Percentiles rank a stretch among this genome's conserved stretches.
Conservation (phyloP, 164 flowering plant genomes). For the Saururus chinensis region DNA sequence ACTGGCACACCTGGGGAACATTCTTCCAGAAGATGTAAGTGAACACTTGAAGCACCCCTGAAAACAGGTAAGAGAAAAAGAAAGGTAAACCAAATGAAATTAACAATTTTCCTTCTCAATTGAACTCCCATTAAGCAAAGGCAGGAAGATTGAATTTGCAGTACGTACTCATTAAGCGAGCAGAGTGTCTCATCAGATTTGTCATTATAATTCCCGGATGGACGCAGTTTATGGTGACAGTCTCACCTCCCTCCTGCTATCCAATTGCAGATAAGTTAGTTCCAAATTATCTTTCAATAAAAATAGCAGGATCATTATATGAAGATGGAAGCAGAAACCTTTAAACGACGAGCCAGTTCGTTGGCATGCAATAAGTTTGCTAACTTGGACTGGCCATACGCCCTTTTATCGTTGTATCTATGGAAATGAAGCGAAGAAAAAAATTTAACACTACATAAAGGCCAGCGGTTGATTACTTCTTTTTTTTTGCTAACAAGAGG, state of each 20-base stretch:
- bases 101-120: background rate
- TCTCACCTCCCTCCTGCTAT: slow-evolving; percentile 73
- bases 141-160: no score
- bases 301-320: no score
- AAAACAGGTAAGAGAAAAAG: slow-evolving; percentile 5
- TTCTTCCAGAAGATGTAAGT: slow-evolving; percentile 69
- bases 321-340: slow-evolving; percentile 38
- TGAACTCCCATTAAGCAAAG: background rate
- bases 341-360: slow-evolving; percentile 72
- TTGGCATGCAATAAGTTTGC: slow-evolving; percentile 85
- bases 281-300: background rate
- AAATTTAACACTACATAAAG: background rate
- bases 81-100: background rate
- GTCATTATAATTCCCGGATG: slow-evolving; percentile 96
- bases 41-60: slow-evolving; percentile 44
- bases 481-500: background rate
- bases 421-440: background rate
- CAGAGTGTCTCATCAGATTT: slow-evolving; percentile 56
- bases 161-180: slow-evolving; percentile 45
- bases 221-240: slow-evolving; percentile 70
- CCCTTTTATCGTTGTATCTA: slow-evolving; percentile 78
- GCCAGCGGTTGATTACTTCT: background rate
- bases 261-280: background rate
- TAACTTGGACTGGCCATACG: slow-evolving; percentile 93
- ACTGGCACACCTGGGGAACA: slow-evolving; percentile 59